A percentile compares a stretch with the other conserved stretches of the same genome.
phyloP scores from a whole-genome alignment of 140 eudicot genomes.

The Flaveria floridana region DNA sequence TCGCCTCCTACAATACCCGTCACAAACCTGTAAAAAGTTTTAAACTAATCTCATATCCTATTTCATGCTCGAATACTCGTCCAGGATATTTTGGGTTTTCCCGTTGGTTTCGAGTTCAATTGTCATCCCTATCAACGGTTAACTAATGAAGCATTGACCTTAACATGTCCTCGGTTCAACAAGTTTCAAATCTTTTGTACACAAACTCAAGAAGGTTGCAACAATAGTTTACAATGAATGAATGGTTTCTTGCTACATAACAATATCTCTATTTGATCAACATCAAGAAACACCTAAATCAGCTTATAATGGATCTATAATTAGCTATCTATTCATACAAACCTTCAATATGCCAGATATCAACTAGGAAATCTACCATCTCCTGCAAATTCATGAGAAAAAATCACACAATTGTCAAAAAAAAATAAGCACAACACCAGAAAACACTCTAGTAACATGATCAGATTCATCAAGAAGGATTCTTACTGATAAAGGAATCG shows the following conservation, averaged over 20 bases:
- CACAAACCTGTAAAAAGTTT: no score
- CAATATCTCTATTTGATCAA: conserved; percentile 24
- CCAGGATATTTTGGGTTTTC: not conserved
- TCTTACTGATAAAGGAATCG: conserved; percentile 65
- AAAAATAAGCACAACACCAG: not conserved
- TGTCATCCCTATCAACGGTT: not conserved
- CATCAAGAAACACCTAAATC: conserved; percentile 26
- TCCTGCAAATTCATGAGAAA: conserved; percentile 45
- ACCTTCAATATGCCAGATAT: conserved; percentile 71
- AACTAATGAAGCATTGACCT: not conserved
- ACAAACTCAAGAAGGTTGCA: not conserved
- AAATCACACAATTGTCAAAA: not conserved
- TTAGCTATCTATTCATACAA: conserved; percentile 42
- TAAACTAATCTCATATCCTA: no score
- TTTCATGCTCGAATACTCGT: not conserved
- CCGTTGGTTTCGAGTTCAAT: not conserved
- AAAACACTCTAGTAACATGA: not conserved
- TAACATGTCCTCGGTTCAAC: not conserved
- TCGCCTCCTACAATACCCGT: no score
- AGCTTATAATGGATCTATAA: conserved; percentile 10
- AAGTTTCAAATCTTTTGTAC: not conserved
- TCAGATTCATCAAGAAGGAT: not conserved
- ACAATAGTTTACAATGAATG: not conserved
- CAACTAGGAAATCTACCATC: conserved; percentile 80
- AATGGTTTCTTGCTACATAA: conserved; percentile 13